These are phyloP conservation scores for Beauveria scarabaeidicola DNA, from an alignment of 2,329 filamentous ascomycete genomes.

Conservation along the genomic window DNA sequence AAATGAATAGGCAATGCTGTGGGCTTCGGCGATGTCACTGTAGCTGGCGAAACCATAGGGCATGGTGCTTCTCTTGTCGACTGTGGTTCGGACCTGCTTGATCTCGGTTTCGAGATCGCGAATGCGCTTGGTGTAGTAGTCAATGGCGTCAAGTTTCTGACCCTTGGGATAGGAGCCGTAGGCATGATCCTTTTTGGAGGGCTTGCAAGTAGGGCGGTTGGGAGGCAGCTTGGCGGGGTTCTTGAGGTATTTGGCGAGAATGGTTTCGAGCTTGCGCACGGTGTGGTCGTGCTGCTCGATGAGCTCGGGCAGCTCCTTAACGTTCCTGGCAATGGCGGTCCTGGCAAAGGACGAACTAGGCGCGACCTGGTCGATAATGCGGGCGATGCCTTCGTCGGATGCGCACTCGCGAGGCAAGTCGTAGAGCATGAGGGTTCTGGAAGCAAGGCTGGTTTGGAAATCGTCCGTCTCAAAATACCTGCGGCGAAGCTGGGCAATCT, in stretches of 20 bases:
- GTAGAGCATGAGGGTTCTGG: conserved; percentile 64
- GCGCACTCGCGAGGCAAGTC: conserved; percentile 72
- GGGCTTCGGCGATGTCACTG: conserved; percentile 77
- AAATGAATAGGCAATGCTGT: conserved; percentile 74
- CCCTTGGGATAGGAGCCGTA: conserved; percentile 55
- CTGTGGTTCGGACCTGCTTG: conserved; percentile 67
- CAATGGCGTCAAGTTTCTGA: conserved; percentile 85
- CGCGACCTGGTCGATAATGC: conserved; percentile 71
- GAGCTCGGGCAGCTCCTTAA: conserved; percentile 77
- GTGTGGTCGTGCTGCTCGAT: conserved; percentile 75
- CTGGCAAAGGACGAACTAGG: conserved; percentile 71
- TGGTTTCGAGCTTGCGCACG: conserved; percentile 73
- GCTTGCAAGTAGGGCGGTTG: conserved; percentile 67
- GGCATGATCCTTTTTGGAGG: conserved; percentile 69
- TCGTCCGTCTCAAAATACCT: conserved; percentile 78
- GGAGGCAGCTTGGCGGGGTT: conserved; percentile 73
- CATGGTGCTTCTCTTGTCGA: conserved; percentile 84
- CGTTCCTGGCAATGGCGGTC: conserved; percentile 80
- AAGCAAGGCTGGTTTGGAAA: conserved; percentile 80
- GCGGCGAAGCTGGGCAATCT: conserved; percentile 61
- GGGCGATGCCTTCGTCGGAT: conserved; percentile 79
- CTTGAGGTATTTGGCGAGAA: conserved; percentile 84
- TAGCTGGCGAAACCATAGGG: conserved; percentile 93
- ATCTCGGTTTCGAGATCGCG: conserved; percentile 74
- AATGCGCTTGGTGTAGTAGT: conserved; percentile 83